Base-by-base conservation (phyloP, 176 grass and related monocot species). In the Oryza meyeriana region DNA sequence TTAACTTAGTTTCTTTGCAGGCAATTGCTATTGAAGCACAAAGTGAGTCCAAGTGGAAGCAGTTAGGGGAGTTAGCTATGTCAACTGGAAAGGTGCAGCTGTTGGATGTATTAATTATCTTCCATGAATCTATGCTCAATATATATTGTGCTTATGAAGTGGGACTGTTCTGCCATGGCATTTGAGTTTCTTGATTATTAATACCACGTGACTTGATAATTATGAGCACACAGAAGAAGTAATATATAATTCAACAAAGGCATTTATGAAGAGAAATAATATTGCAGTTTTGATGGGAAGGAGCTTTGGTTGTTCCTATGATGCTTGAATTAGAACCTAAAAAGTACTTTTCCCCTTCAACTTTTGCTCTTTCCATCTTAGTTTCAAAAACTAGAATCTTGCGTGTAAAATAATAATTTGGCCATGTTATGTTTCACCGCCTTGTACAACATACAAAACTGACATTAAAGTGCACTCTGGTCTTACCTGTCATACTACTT, bases 21-120 rank as follows among this genome's bases (percentile, higher is more conserved):
- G 89, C 84, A 71, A 98, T 98, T 91, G 96, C 96, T 64, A 74
- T 62, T 85, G 93, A 98, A 74, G 90, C 93, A 39, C 96, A 91
- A 91, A 90, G 96, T 57, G 96, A 95, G 78, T 95, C 93, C 13
- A 98, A 98, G 82, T 98, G 96, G 96, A 98, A 95, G 82, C 93
- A 95, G 74, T 64, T 98, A 71, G 96, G 96, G 76, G 93, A 98
- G 40, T 63, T 98, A 71, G 93, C 96, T 74, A 91, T 98, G 89
- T 98, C 96, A 62, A 87, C 58, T 74, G 96, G 96, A 78, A 98
- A 98, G 87, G 96, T 98, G 82, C 31, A 35, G n/a, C 36, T 82
- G 67, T 35, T 24, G 10, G 71, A 33, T 66, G 13, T 72, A 69
- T 77, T 20, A 20, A 42, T 64, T 68, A 79, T 76, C 18, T 70